Conservation (phyloP, 2,329 filamentous ascomycete species). For the Aquanectria penicillioides region DNA sequence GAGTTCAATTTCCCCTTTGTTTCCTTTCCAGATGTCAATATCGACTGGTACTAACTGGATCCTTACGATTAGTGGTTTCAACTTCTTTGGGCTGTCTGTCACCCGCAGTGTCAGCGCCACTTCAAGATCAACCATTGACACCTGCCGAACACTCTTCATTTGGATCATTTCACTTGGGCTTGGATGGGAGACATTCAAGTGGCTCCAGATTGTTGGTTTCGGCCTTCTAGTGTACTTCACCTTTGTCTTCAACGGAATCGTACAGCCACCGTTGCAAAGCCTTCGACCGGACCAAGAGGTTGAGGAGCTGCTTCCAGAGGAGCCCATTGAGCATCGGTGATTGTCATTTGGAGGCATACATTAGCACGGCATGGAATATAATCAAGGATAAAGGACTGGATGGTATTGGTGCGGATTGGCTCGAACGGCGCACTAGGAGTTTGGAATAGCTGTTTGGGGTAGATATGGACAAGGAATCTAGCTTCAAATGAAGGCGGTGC, state of each 20-base stretch:
- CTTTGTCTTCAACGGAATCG: slow-evolving; percentile 93
- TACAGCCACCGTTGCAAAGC: slow-evolving; percentile 81
- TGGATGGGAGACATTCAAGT: slow-evolving; percentile 98
- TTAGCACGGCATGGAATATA: too few relatives aligned
- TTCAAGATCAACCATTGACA: slow-evolving; percentile 94
- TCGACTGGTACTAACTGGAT: slow-evolving; percentile 29
- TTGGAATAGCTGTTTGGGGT: background rate
- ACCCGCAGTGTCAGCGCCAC: slow-evolving; percentile 91
- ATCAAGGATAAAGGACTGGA: background rate
- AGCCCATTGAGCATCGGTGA: slow-evolving; percentile 78
- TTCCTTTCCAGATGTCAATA: too few relatives aligned
- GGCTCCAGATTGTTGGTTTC: slow-evolving; percentile 92
- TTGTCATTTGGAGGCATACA: too few relatives aligned
- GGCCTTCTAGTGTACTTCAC: slow-evolving; percentile 93
- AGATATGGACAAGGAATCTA: slow-evolving; percentile 9
- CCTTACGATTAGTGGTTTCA: slow-evolving; percentile 79
- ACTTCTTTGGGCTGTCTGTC: slow-evolving; percentile 96
- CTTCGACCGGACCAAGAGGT: slow-evolving; percentile 67
- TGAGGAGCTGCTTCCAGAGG: slow-evolving; percentile 79
- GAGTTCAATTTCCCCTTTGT: slow-evolving; percentile 37
- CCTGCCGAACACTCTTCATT: slow-evolving; percentile 96
- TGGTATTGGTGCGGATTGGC: background rate
- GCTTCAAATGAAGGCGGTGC: slow-evolving; percentile 2
- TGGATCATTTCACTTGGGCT: slow-evolving; percentile 94
- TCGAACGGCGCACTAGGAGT: slow-evolving; percentile 20